A percentile compares a stretch with the other conserved stretches of the same genome.
phyloP scores from a whole-genome alignment of 345 rosid genomes.

The Brassica nigra region DNA sequence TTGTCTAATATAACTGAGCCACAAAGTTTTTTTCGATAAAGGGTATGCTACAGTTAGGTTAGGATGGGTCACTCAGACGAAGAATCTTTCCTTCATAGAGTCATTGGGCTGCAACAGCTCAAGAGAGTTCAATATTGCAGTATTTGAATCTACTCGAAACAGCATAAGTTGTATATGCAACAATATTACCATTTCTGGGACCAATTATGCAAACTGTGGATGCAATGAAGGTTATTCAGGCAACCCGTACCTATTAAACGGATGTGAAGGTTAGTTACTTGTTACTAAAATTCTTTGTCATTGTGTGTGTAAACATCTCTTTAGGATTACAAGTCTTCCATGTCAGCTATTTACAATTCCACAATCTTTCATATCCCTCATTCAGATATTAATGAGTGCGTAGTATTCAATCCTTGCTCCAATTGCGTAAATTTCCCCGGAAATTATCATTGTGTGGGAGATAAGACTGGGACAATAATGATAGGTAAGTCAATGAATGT shows the following conservation, averaged over 20 bases:
- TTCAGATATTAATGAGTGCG: not conserved
- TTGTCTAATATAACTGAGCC: not conserved
- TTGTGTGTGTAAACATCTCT: not conserved
- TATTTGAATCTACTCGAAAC: not conserved
- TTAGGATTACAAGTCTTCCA: not conserved
- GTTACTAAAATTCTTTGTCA: not conserved
- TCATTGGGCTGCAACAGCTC: slow-evolving; percentile 12
- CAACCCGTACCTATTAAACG: not conserved
- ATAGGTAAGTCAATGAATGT: not conserved
- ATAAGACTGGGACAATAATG: not conserved
- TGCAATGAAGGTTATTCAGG: not conserved
- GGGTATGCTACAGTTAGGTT: slow-evolving; percentile 20
- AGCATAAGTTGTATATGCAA: not conserved
- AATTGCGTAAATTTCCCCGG: not conserved
- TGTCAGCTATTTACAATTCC: not conserved
- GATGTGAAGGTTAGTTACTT: not conserved
- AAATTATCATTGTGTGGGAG: not conserved
- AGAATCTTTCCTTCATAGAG: not conserved
- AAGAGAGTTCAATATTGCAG: too few species aligned
- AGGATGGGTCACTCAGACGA: slow-evolving; percentile 33
- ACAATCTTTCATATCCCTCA: not conserved
- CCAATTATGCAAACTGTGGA: not conserved
- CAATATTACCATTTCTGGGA: not conserved
- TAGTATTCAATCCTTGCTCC: not conserved
- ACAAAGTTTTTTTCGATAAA: not conserved